Conservation (phyloP, 768 basidiomycete species). For the Mycena chlorophos region DNA sequence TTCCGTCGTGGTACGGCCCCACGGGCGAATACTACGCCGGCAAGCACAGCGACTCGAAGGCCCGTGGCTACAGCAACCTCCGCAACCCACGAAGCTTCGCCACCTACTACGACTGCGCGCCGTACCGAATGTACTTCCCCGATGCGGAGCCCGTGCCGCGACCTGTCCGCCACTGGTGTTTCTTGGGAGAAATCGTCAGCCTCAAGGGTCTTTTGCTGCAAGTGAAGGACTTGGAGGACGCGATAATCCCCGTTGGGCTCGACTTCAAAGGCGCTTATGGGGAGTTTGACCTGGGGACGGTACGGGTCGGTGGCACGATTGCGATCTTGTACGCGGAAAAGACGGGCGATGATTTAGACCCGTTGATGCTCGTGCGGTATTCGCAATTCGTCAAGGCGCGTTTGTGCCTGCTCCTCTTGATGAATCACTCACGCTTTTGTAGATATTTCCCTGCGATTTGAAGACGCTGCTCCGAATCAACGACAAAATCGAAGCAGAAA, state of each 20-base stretch:
- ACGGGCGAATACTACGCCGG: neutral
- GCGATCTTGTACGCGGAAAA: constrained; percentile 20
- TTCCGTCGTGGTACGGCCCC: constrained; percentile 3
- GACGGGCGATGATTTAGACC: neutral
- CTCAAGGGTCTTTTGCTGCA: neutral
- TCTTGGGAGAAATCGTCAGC: constrained; percentile 13
- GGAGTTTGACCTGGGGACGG: constrained; percentile 4
- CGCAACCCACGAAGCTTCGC: constrained; percentile 19
- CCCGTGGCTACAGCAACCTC: constrained; percentile 2
- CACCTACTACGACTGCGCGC: constrained; percentile 11
- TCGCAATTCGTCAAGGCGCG: constrained; percentile 20
- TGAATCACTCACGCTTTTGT: neutral
- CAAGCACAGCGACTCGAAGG: neutral
- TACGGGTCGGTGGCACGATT: constrained; percentile 14
- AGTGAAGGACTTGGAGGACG: neutral
- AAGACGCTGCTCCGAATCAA: constrained; percentile 19
- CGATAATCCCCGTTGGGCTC: constrained; percentile 2
- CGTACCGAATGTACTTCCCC: neutral
- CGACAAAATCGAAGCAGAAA: constrained; percentile 18
- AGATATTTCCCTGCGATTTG: constrained; percentile 20
- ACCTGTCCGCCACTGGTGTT: constrained; percentile 18
- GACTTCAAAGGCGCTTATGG: constrained; percentile 3
- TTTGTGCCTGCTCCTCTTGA: neutral
- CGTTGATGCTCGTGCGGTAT: constrained; percentile 11
- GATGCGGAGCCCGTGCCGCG: constrained; percentile 3